Conservation (phyloP, 495 filamentous ascomycete genomes). For the Penicillium crystallinum region DNA sequence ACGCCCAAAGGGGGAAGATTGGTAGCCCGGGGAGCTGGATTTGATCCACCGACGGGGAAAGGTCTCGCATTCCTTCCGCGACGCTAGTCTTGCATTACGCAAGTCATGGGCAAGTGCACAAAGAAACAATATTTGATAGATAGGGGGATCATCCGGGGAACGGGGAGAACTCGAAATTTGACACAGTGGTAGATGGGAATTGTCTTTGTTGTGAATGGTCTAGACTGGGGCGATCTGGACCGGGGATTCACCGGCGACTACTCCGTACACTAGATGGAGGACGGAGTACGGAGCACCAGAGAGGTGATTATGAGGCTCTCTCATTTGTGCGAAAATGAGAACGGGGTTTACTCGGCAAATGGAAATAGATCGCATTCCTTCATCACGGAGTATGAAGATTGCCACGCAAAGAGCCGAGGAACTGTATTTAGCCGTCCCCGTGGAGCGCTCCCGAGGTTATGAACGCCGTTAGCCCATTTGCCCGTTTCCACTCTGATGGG, state of each 20-base stretch:
- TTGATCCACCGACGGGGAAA: slow-evolving; percentile 16
- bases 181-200: background rate
- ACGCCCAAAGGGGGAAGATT: background rate
- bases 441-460: background rate
- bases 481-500: background rate
- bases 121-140: background rate
- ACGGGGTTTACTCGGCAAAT: background rate
- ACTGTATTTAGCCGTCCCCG: slow-evolving; percentile 4
- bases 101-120: slow-evolving; percentile 4
- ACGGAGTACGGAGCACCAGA: background rate
- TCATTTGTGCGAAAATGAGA: slow-evolving; percentile 10
- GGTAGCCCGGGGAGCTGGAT: slow-evolving; percentile 10
- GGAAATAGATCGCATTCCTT: background rate
- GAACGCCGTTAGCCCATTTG: slow-evolving; percentile 2
- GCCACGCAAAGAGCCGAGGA: background rate
- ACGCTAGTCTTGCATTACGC: slow-evolving; percentile 2
- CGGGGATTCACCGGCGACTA: too few relatives aligned
- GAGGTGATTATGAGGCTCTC: background rate
- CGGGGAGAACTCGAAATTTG: background rate
- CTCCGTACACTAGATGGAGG: too few relatives aligned
- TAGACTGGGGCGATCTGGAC: slow-evolving; percentile 1
- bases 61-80: background rate
- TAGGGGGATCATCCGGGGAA: background rate
- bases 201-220: slow-evolving; percentile 4
- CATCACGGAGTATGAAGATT: too few relatives aligned